Conservation (phyloP, 257 asterid genomes). For the Ilex asprella region DNA sequence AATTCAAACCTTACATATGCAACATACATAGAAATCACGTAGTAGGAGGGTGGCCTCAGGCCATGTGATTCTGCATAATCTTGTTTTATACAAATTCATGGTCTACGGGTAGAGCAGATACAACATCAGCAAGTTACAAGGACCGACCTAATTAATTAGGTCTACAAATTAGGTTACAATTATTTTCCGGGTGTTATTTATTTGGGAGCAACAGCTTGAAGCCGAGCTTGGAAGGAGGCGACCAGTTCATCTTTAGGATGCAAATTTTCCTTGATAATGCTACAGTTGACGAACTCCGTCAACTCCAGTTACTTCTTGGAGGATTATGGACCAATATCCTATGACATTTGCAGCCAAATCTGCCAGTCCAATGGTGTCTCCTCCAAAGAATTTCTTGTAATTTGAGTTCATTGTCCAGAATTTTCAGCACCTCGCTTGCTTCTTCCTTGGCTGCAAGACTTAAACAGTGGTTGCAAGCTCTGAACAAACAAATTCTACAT, state of each 20-base stretch:
- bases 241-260: constrained; percentile 28
- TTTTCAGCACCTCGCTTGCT: constrained; percentile 21
- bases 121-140: too few species aligned
- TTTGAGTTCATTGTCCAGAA: constrained; percentile 32
- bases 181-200: too few species aligned
- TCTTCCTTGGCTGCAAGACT: constrained; percentile 32
- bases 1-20: too few species aligned
- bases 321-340: constrained; percentile 22
- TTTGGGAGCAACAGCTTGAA: neutral
- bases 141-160: too few species aligned
- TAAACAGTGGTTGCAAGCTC: constrained; percentile 23
- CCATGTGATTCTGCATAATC: too few species aligned
- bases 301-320: constrained; percentile 23
- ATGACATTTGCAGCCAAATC: constrained; percentile 31
- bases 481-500: neutral
- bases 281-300: constrained; percentile 17
- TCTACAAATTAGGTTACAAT: too few species aligned
- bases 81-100: too few species aligned
- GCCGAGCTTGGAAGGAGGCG: neutral
- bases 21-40: too few species aligned
- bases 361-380: too few species aligned
- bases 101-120: too few species aligned
- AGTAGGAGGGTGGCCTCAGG: too few species aligned
- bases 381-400: constrained; percentile 40
- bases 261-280: constrained; percentile 28